phyloP scores from a whole-genome alignment of 148 eudicot species.

The Simmondsia chinensis region DNA sequence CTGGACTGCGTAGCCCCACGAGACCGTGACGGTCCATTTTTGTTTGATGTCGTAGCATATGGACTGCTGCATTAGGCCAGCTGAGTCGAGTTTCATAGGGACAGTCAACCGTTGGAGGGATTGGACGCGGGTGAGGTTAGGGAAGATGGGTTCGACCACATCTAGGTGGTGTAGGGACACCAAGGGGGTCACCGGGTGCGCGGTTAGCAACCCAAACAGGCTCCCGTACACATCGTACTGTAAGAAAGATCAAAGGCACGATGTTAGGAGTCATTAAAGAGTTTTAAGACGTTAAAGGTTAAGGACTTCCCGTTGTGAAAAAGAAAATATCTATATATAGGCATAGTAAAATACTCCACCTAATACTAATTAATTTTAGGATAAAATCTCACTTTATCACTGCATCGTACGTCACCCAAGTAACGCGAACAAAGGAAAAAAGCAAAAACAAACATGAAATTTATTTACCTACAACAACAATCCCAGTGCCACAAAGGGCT shows the following conservation, averaged over 20 bases:
- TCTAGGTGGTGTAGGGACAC: slow-evolving; percentile 86
- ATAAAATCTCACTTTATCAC: too few relatives aligned
- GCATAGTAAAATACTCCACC: too few relatives aligned
- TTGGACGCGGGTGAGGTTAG: slow-evolving; percentile 52
- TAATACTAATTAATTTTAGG: too few relatives aligned
- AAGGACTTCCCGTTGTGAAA: too few relatives aligned
- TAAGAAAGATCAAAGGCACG: slow-evolving; percentile 10
- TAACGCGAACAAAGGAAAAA: too few relatives aligned
- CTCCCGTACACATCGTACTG: slow-evolving; percentile 91
- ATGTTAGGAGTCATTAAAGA: slow-evolving; percentile 9
- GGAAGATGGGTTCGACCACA: slow-evolving; percentile 88
- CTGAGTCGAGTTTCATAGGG: slow-evolving; percentile 78
- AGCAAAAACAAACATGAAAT: too few relatives aligned
- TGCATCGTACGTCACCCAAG: too few relatives aligned
- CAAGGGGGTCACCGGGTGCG: slow-evolving; percentile 81
- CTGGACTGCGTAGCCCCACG: slow-evolving; percentile 91
- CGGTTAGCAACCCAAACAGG: slow-evolving; percentile 80
- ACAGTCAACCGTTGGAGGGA: slow-evolving; percentile 40
- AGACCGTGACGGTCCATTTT: slow-evolving; percentile 73
- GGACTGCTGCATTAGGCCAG: slow-evolving; percentile 80
- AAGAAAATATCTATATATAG: too few relatives aligned
- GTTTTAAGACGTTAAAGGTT: background rate
- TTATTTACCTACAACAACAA: too few relatives aligned
- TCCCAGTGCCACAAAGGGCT: too few relatives aligned
- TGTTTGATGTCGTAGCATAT: slow-evolving; percentile 56